Percentiles rank a stretch among this genome's conserved stretches.
These are phyloP conservation scores for Leccinum subspadiceum DNA, from an alignment of 1,284 basidiomycete species.

Conservation along the genomic window DNA sequence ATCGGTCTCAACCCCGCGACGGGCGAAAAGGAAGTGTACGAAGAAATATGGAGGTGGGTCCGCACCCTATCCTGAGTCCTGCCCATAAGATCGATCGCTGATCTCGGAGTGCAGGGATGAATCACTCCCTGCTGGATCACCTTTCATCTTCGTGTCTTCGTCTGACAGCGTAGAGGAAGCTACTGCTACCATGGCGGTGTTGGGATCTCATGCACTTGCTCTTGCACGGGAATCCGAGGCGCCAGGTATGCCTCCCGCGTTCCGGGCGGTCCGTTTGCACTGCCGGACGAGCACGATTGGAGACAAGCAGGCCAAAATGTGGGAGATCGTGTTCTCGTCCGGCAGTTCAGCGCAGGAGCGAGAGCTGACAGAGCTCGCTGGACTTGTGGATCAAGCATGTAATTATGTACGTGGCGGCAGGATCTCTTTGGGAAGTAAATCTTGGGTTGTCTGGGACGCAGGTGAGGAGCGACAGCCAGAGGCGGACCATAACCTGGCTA, in stretches of 20 bases:
- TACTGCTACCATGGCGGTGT: slow-evolving; percentile 24
- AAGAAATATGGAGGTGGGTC: slow-evolving; percentile 27
- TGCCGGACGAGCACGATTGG: background rate
- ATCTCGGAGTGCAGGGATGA: slow-evolving; percentile 18
- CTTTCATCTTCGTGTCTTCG: slow-evolving; percentile 26
- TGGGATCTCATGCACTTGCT: slow-evolving; percentile 26
- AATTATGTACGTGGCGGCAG: background rate
- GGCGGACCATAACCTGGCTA: background rate
- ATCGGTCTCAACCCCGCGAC: slow-evolving; percentile 25
- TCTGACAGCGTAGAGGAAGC: slow-evolving; percentile 10
- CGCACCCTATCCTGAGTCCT: background rate
- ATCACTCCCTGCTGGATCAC: slow-evolving; percentile 10
- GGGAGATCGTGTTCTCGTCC: slow-evolving; percentile 19
- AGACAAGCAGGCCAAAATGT: background rate
- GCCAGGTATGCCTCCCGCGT: slow-evolving; percentile 1
- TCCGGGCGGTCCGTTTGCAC: slow-evolving; percentile 27
- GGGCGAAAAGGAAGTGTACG: slow-evolving; percentile 20
- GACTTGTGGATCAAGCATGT: slow-evolving; percentile 1
- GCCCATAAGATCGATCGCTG: background rate
- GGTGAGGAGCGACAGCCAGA: slow-evolving; percentile 1
- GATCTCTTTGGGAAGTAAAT: slow-evolving; percentile 12
- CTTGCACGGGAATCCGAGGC: slow-evolving; percentile 15
- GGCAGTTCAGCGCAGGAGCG: slow-evolving; percentile 14
- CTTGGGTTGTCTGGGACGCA: slow-evolving; percentile 22
- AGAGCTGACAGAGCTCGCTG: slow-evolving; percentile 17